These are phyloP conservation scores for Rhizopogon roseolus DNA, from an alignment of 768 basidiomycete species.

Conservation along the genomic window DNA sequence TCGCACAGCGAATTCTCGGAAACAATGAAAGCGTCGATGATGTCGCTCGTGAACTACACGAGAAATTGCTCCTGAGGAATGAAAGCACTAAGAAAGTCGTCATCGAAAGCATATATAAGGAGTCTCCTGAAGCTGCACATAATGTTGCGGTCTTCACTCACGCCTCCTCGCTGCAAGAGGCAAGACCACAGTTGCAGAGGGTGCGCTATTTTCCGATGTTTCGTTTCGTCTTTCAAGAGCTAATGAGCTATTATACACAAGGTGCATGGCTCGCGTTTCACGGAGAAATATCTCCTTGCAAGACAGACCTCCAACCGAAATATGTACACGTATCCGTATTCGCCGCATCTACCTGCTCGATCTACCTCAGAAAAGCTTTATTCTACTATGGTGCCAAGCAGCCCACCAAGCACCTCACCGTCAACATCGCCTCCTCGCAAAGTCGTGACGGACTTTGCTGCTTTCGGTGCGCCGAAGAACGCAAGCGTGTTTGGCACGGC, in stretches of 20 bases:
- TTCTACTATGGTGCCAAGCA: slow-evolving; percentile 22
- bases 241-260: slow-evolving; percentile 24
- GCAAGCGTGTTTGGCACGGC: slow-evolving; percentile 83
- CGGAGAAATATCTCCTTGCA: slow-evolving; percentile 88
- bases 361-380: slow-evolving; percentile 36
- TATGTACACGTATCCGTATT: slow-evolving; percentile 49
- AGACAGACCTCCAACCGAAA: slow-evolving; percentile 54
- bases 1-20: slow-evolving; percentile 86
- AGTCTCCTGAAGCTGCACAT: slow-evolving; percentile 82
- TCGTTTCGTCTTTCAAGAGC: slow-evolving; percentile 5
- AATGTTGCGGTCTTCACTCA: slow-evolving; percentile 85
- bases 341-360: slow-evolving; percentile 41
- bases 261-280: slow-evolving; percentile 95
- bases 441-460: slow-evolving; percentile 83
- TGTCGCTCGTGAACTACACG: slow-evolving; percentile 91
- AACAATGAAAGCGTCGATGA: slow-evolving; percentile 97
- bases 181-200: slow-evolving; percentile 73
- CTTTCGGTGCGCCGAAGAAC: slow-evolving; percentile 72
- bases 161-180: slow-evolving; percentile 65
- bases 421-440: slow-evolving; percentile 74
- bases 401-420: slow-evolving; percentile 11
- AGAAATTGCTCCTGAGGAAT: slow-evolving; percentile 83
- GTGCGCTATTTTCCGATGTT: slow-evolving; percentile 36
- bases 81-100: slow-evolving; percentile 97
- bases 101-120: slow-evolving; percentile 94